Percentiles rank a stretch among this genome's conserved stretches.
These are phyloP conservation scores for Esteya vermicola DNA, from an alignment of 2,329 filamentous ascomycete genomes.

Conservation along the genomic window DNA sequence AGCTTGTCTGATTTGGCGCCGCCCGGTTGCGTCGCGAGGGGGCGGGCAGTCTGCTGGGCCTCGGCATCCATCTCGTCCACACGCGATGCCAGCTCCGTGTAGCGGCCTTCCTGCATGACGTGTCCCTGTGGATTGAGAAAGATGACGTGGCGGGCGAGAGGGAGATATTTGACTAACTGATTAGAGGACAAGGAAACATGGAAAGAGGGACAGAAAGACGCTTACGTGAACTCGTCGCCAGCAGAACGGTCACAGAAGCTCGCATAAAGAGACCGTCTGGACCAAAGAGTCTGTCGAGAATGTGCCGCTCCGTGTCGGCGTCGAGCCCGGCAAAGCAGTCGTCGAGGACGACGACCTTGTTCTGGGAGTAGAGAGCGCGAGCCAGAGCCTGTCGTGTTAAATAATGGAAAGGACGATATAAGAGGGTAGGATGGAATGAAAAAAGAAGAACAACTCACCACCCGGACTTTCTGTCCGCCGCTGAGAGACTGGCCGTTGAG, in stretches of 20 bases:
- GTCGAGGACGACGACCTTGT: slow-evolving; percentile 27
- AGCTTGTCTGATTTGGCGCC: neutral
- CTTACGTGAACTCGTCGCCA: neutral
- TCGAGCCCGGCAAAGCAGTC: slow-evolving; percentile 32
- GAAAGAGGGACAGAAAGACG: too few species aligned
- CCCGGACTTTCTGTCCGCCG: slow-evolving; percentile 13
- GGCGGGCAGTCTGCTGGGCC: too few species aligned
- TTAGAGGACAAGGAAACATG: too few species aligned
- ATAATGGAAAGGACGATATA: too few species aligned
- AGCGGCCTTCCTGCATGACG: neutral
- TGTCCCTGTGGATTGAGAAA: neutral
- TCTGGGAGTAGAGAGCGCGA: slow-evolving; percentile 27
- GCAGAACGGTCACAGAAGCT: neutral
- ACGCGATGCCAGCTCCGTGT: neutral
- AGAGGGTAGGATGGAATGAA: too few species aligned
- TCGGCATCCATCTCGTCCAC: neutral
- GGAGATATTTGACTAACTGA: neutral
- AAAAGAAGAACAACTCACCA: too few species aligned
- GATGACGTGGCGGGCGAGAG: neutral
- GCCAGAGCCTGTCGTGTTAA: slow-evolving; percentile 21
- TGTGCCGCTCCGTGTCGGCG: slow-evolving; percentile 17
- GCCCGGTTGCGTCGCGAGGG: too few species aligned
- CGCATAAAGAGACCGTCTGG: slow-evolving; percentile 1
- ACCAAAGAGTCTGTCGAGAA: slow-evolving; percentile 6
- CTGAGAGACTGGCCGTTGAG: slow-evolving; percentile 15